Base-by-base conservation (phyloP, 257 asterid species). In the Galeopsis tetrahit region DNA sequence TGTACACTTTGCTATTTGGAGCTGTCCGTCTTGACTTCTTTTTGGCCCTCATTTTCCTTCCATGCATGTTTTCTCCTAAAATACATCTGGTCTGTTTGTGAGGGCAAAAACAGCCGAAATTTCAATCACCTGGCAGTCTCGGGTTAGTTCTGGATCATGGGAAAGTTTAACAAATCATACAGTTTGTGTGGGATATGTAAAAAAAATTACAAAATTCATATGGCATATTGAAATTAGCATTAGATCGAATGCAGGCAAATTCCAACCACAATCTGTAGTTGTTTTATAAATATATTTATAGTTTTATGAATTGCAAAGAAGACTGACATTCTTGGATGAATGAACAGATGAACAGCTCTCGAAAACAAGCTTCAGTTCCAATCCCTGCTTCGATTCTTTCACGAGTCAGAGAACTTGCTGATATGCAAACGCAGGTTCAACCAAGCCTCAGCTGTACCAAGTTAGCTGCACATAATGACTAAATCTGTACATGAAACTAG, bases 401-500 rank as follows among this genome's bases (percentile, higher is more conserved):
- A 1, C 84, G 96, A 34, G 97, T 94, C 76, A 84, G 93, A 79
- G 98, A 94, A 80, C 92, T 91, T 74, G 93, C 98, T 46, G 87
- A 93, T 69, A 78, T 77, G 76, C 93, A 91, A 61, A 75, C 90
- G 21, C 92, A 79, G 75, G 78, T 68, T 59, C 75, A 85, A n/a
- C 85, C 86, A 3, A 84, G 66, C 80, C 53, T 81, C 49, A 69
- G 82, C 80, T 60, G 82, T 44, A 78, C 79, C 86, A 88, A 80
- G 73, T 66, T 77, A 63, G 58, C 75, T 51, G 84, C 83, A 71
- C 85, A 73, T 56, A 55, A 70, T n/a, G 81, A 68, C 74, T 43
- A 68, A 58, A 66, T 77, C 68, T 68, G 82, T 78, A 72, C 74
- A 77, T 61, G 85, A 81, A 75, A 52, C 79, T 63, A 69, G 82